phyloP scores from a whole-genome alignment of 257 asterid genomes.

The Solanum commersonii region DNA sequence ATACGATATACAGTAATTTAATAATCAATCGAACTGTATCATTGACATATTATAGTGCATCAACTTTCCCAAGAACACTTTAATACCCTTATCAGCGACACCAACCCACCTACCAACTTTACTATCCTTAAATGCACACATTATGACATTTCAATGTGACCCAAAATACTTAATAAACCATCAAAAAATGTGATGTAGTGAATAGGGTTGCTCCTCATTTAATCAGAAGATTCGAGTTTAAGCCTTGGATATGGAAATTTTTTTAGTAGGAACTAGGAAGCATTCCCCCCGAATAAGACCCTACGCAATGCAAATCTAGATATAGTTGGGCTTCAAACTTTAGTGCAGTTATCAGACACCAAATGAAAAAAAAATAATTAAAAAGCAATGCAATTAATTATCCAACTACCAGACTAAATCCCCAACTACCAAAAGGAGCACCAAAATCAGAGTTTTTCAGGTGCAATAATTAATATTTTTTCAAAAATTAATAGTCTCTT shows the following conservation, averaged over 20 bases:
- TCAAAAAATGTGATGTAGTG: neutral
- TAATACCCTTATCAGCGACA: neutral
- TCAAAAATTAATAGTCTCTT: neutral
- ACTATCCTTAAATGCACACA: neutral
- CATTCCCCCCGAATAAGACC: neutral
- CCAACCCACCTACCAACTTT: neutral
- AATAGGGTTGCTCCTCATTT: too few species aligned
- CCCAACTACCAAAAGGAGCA: neutral
- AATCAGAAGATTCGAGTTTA: neutral
- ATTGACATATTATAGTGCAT: neutral
- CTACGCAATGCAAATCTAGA: neutral
- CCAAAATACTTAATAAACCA: neutral
- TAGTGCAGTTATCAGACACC: rapidly evolving
- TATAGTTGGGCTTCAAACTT: neutral
- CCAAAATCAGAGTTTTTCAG: neutral
- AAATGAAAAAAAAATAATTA: neutral
- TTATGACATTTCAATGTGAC: neutral
- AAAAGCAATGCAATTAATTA: neutral
- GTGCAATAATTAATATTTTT: neutral
- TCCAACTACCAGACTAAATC: neutral
- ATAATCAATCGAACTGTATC: neutral
- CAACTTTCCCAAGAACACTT: neutral
- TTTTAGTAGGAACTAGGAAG: too few species aligned
- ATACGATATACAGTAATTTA: neutral
- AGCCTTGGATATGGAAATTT: rapidly evolving